Percentiles rank a stretch among this genome's conserved stretches.
Evolutionary conservation across 208 protist species (phyloP).

Genomic region (Crithidia fasciculata): DNA sequence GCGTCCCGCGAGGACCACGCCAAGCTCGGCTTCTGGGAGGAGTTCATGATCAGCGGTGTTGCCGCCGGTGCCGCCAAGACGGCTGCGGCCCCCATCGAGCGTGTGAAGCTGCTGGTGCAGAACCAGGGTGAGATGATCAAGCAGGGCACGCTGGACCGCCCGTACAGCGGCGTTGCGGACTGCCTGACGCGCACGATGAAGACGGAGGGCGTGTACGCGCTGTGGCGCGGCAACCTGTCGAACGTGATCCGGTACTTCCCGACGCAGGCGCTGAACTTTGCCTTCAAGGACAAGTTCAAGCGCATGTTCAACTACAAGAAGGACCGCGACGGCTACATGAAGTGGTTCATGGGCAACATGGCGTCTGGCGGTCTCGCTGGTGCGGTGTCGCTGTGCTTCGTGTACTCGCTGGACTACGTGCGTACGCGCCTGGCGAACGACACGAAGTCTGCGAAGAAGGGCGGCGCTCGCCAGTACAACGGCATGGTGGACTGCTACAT

Average conservation of each 20-base stretch:
- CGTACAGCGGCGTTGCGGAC: slow-evolving; percentile 95
- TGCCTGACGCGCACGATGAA: slow-evolving; percentile 93
- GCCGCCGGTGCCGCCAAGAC: slow-evolving; percentile 92
- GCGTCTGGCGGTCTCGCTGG: slow-evolving; percentile 96
- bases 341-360: slow-evolving; percentile 95
- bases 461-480: slow-evolving; percentile 93
- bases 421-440: slow-evolving; percentile 96
- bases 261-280: slow-evolving; percentile 98
- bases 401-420: slow-evolving; percentile 98
- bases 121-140: slow-evolving; percentile 90
- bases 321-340: slow-evolving; percentile 76
- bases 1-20: slow-evolving; percentile 36
- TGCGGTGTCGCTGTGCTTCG: slow-evolving; percentile 94
- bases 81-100: slow-evolving; percentile 94
- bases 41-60: slow-evolving; percentile 86
- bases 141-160: slow-evolving; percentile 71
- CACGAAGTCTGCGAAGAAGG: slow-evolving; percentile 86
- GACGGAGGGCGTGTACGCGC: slow-evolving; percentile 94
- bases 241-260: slow-evolving; percentile 98
- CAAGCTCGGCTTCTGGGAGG: slow-evolving; percentile 71
- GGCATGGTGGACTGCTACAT: slow-evolving; percentile 94
- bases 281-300: slow-evolving; percentile 98
- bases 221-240: slow-evolving; percentile 97
- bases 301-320: slow-evolving; percentile 93
- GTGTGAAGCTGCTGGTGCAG: slow-evolving; percentile 96